phyloP scores from a whole-genome alignment of 2,329 filamentous ascomycete species.

The Claviceps sp. region DNA sequence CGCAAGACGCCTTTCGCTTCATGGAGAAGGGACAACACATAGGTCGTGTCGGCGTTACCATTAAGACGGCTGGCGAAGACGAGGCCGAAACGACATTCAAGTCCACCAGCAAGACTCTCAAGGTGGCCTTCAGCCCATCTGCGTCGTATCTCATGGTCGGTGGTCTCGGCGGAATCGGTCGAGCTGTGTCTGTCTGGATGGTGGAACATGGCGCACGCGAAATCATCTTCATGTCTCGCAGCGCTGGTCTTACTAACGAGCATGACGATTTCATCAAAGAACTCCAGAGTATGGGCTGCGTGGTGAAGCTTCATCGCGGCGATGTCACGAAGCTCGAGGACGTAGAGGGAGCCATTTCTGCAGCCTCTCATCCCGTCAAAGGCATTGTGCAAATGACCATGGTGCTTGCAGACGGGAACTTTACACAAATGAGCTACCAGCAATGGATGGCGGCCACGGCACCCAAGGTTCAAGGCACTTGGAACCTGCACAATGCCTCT shows the following conservation, averaged over 20 bases:
- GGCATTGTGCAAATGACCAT: slow-evolving; percentile 24
- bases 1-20: background rate
- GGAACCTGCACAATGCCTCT: slow-evolving; percentile 20
- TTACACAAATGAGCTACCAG: slow-evolving; percentile 21
- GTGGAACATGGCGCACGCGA: slow-evolving; percentile 13
- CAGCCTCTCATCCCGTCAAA: slow-evolving; percentile 12
- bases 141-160: slow-evolving; percentile 11
- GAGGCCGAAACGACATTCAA: background rate
- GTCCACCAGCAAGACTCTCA: background rate
- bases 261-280: slow-evolving; percentile 9
- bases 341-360: slow-evolving; percentile 1
- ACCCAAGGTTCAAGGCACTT: slow-evolving; percentile 22
- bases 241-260: background rate
- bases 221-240: slow-evolving; percentile 13
- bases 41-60: background rate
- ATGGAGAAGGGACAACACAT: background rate
- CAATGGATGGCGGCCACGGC: slow-evolving; percentile 15
- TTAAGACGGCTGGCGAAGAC: background rate
- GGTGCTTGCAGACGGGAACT: slow-evolving; percentile 13
- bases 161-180: slow-evolving; percentile 11
- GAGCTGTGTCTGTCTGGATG: slow-evolving; percentile 8
- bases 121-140: slow-evolving; percentile 1
- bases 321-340: slow-evolving; percentile 3
- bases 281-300: slow-evolving; percentile 9
- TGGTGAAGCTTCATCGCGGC: slow-evolving; percentile 10